phyloP scores from a whole-genome alignment of 495 filamentous ascomycete genomes.

The Astrothelium macrocarpum region DNA sequence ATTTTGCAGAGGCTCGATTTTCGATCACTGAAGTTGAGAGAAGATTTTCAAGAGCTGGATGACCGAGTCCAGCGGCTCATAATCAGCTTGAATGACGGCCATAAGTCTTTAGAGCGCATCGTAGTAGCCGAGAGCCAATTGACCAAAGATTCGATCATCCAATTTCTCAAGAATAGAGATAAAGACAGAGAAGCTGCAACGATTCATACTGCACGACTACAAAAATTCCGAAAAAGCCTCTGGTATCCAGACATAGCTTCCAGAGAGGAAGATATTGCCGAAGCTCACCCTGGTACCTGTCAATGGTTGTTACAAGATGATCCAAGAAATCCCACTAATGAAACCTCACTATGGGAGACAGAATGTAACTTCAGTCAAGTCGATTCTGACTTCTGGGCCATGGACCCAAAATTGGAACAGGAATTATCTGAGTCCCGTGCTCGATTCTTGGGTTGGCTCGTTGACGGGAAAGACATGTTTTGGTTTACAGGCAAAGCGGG shows the following conservation, averaged over 20 bases:
- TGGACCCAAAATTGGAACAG: not conserved
- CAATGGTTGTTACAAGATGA: slow-evolving; percentile 1
- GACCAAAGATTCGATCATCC: not conserved
- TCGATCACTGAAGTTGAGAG: slow-evolving; percentile 3
- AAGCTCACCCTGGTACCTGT: not conserved
- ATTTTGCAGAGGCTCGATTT: slow-evolving; percentile 1
- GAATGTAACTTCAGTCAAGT: not conserved
- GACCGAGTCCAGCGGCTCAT: not conserved
- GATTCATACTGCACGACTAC: not conserved
- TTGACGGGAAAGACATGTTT: not conserved
- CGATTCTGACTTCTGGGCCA: not conserved
- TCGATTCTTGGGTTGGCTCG: not conserved
- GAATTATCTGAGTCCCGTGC: not conserved
- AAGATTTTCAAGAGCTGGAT: not conserved
- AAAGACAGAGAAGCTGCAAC: not conserved
- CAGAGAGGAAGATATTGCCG: slow-evolving; percentile 2
- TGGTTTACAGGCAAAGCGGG: not conserved
- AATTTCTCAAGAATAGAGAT: slow-evolving; percentile 1
- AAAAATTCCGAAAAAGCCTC: not conserved
- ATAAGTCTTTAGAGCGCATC: not conserved
- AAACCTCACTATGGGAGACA: not conserved
- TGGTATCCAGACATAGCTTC: not conserved
- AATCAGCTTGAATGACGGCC: slow-evolving; percentile 2
- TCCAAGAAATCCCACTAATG: not conserved
- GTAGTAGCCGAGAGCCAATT: not conserved